A percentile compares a stretch with the other conserved stretches of the same genome.
phyloP scores from a whole-genome alignment of 164 flowering plant genomes.

The Liriodendron chinense region DNA sequence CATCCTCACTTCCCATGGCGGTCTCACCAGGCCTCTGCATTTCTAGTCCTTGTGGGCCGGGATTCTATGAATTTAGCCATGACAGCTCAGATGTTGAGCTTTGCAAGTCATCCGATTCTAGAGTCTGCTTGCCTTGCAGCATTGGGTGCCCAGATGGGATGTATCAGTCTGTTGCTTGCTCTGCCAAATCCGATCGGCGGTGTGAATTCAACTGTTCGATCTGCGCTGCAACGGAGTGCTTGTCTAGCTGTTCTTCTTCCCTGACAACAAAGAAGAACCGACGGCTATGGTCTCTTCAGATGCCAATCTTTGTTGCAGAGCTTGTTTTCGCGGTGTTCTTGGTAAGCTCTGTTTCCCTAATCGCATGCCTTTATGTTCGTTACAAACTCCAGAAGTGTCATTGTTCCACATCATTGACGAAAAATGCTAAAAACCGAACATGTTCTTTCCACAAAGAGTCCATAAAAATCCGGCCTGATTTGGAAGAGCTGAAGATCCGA shows the following conservation, averaged over 20 bases:
- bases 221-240: conserved; percentile 60
- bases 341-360: conserved; percentile 45
- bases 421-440: conserved; percentile 26
- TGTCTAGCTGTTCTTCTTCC: conserved; percentile 58
- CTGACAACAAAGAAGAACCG: conserved; percentile 24
- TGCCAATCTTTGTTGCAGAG: conserved; percentile 74
- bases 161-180: conserved; percentile 51
- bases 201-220: conserved; percentile 74
- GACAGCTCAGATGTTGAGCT: conserved; percentile 26
- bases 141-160: conserved; percentile 59
- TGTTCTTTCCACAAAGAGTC: conserved; percentile 40
- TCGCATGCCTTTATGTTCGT: conserved; percentile 66
- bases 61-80: conserved; percentile 46
- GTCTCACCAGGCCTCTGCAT: conserved; percentile 75
- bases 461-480: conserved; percentile 57
- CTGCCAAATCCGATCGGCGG: conserved; percentile 40
- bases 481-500: conserved; percentile 72
- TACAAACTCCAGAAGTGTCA: conserved; percentile 62
- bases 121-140: conserved; percentile 74
- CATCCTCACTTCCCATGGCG: conserved; percentile 71
- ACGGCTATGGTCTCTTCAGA: conserved; percentile 57
- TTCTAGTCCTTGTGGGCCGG: conserved; percentile 48
- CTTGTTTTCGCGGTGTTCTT: conserved; percentile 62
- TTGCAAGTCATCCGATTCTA: conserved; percentile 45
- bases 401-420: conserved; percentile 36